Percentiles rank a stretch among this genome's conserved stretches.
phyloP scores from a whole-genome alignment of 2,329 filamentous ascomycete species.

The Colletotrichum viniferum region DNA sequence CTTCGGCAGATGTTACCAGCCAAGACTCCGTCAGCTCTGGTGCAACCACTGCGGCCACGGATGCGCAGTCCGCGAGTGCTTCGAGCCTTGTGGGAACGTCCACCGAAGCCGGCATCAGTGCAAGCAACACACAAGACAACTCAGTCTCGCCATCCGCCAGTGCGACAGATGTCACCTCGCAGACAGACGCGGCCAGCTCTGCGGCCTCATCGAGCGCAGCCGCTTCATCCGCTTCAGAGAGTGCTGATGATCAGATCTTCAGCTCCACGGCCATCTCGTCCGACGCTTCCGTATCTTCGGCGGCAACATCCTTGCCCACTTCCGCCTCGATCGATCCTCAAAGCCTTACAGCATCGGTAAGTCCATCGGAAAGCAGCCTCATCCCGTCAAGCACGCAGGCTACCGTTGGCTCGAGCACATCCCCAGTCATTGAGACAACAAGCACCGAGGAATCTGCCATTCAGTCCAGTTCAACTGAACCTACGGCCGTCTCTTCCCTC shows the following conservation, averaged over 20 bases:
- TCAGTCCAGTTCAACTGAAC: neutral
- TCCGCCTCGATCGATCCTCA: neutral
- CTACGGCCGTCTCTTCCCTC: neutral
- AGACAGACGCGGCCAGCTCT: neutral
- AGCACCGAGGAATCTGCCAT: neutral
- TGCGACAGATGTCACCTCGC: neutral
- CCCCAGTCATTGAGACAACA: neutral
- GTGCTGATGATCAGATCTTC: neutral
- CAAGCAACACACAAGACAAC: neutral
- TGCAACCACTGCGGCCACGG: neutral
- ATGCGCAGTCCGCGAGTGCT: neutral
- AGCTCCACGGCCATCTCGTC: neutral
- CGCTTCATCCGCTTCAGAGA: neutral
- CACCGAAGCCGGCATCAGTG: neutral
- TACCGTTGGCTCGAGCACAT: accelerated
- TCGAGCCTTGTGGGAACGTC: neutral
- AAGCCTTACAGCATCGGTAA: neutral
- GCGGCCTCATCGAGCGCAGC: neutral
- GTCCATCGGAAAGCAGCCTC: neutral
- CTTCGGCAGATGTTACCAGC: neutral
- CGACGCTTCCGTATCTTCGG: neutral
- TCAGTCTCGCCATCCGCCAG: neutral
- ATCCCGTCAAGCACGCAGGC: neutral
- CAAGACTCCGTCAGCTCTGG: neutral
- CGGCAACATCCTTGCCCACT: neutral